A percentile compares a stretch with the other conserved stretches of the same genome.
Conservation (phyloP, 2,329 filamentous ascomycete species). For the Talaromyces amestolkiae region DNA sequence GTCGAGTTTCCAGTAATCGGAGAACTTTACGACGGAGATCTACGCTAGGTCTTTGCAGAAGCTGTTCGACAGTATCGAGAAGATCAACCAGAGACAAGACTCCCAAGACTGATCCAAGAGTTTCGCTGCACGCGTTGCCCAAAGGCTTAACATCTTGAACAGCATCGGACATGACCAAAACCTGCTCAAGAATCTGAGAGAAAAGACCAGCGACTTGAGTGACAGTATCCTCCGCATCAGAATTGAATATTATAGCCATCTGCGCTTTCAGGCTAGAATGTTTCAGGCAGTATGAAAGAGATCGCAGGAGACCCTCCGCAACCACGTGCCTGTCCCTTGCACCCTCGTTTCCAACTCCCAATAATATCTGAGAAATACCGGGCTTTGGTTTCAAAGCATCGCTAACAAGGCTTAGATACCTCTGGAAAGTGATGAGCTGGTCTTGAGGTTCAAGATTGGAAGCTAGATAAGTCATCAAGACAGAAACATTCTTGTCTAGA, state of each 20-base stretch:
- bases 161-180: constrained; percentile 63
- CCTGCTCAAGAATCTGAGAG: constrained; percentile 64
- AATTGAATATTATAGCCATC: constrained; percentile 37
- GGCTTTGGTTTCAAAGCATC: constrained; percentile 77
- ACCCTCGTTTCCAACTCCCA: constrained; percentile 56
- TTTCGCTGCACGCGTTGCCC: constrained; percentile 56
- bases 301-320: constrained; percentile 43
- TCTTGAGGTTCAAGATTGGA: constrained; percentile 68
- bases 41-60: constrained; percentile 73
- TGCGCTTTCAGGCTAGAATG: constrained; percentile 43
- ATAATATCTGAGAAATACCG: constrained; percentile 67
- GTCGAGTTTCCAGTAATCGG: constrained; percentile 74
- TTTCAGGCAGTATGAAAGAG: constrained; percentile 40
- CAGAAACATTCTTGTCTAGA: constrained; percentile 67
- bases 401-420: constrained; percentile 69
- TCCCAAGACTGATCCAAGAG: constrained; percentile 76
- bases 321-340: constrained; percentile 49
- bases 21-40: constrained; percentile 76
- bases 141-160: constrained; percentile 37
- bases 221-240: constrained; percentile 53
- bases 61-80: constrained; percentile 77
- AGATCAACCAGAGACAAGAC: constrained; percentile 85
- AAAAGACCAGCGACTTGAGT: constrained; percentile 68
- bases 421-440: constrained; percentile 73
- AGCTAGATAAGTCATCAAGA: constrained; percentile 73